Base-by-base conservation (phyloP, 805 yeast genomes). In the Metschnikowia lachancei region DNA sequence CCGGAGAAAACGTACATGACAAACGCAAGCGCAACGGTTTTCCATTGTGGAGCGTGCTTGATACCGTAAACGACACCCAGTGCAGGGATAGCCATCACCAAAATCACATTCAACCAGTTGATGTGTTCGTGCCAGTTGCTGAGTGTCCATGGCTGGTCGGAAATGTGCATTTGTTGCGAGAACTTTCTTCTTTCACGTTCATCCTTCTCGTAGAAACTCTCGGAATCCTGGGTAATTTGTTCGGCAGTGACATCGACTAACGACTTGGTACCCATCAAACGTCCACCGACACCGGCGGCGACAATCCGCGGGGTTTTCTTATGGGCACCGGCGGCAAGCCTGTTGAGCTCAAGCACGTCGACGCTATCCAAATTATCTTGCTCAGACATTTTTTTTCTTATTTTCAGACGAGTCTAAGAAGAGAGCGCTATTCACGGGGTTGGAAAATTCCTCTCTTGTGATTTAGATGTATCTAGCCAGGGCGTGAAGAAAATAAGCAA, bases 251-350 rank as follows among this genome's bases (percentile, higher is more conserved):
- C 82, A 34, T 75, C 70, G 18, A 83, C 83, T 75, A 85, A 75
- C 35, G 80, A 77, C 62, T 85, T 85, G 41, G 92, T 83, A 31
- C 95, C 95, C 95, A 87, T 87, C 58, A 87, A 69, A 40, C 72
- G 72, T 34, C 94, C 94, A 41, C 90, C 85, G 39, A 80, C 66
- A 44, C 85, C 85, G 16, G 90, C 87, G 46, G 90, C 90, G 39
- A 85, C 92, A 42, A 85, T 81, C 66, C 92, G 77, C 43, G 80
- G 81, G 46, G 74, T 73, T 58, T 80, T 76, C 62, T 82, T 84
- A 72, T 85, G 81, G 45, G 87, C 79, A 54, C 95, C 95, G 10
- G 94, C 86, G 14, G 95, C 95, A 51, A 87, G 76, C 39, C 87
- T 81, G 65, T 85, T 86, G 50, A 90, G 88, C 45, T 78, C 71